Evolutionary conservation across 768 basidiomycete genomes (phyloP).

Genomic region (Macrolepiota fuliginosa): DNA sequence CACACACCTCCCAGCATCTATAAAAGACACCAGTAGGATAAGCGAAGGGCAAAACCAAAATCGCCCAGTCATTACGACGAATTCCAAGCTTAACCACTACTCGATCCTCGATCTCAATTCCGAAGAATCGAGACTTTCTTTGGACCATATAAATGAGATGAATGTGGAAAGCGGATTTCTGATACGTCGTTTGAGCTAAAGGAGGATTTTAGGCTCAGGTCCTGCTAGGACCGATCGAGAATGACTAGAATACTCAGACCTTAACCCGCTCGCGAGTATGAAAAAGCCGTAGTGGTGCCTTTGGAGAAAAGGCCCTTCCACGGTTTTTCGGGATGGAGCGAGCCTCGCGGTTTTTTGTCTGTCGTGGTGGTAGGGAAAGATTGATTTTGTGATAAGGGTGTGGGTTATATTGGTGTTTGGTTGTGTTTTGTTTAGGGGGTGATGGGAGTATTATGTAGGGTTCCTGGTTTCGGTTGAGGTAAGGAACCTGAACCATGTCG

Average conservation of each 20-base stretch:
- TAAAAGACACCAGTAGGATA: slow-evolving; percentile 8
- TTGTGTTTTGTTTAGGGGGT: slow-evolving; percentile 1
- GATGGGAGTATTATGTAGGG: not conserved
- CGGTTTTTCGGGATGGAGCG: slow-evolving; percentile 48
- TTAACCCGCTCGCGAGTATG: slow-evolving; percentile 71
- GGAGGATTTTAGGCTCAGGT: slow-evolving; percentile 59
- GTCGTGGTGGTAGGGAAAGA: slow-evolving; percentile 21
- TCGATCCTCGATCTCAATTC: slow-evolving; percentile 23
- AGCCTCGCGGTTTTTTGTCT: slow-evolving; percentile 67
- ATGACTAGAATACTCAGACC: slow-evolving; percentile 75
- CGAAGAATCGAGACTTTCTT: slow-evolving; percentile 18
- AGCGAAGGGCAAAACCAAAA: slow-evolving; percentile 7
- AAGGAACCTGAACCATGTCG: not conserved
- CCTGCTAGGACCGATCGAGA: slow-evolving; percentile 62
- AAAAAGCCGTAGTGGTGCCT: slow-evolving; percentile 12
- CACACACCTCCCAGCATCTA: slow-evolving; percentile 6
- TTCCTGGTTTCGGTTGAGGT: too few relatives aligned
- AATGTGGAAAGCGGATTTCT: slow-evolving; percentile 46
- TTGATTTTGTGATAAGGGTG: not conserved
- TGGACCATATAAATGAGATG: not conserved
- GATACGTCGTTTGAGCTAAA: slow-evolving; percentile 57
- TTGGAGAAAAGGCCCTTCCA: not conserved
- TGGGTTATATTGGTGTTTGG: not conserved
- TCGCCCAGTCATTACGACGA: slow-evolving; percentile 57
- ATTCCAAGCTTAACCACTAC: slow-evolving; percentile 42